Evolutionary conservation across 306 rosid species (phyloP), one percentile per base, ranked within the genome.

Genomic region (Gillenia trifoliata): DNA sequence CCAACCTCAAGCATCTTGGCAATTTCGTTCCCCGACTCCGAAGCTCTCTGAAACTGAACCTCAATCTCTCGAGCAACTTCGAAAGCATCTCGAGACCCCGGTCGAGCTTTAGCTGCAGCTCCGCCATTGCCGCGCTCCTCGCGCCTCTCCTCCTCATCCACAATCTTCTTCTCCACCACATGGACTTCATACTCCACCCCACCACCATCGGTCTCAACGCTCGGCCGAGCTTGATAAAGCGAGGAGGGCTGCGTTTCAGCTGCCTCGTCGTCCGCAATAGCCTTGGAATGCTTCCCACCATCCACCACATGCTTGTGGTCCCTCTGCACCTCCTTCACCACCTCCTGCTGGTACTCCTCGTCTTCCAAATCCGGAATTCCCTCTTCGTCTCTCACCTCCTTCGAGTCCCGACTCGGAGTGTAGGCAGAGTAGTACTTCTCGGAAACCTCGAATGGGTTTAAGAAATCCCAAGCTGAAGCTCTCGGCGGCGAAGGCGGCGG

Each of bases 311-410:
- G 71, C 78, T 88, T 86, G 43, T 78, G 96, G 64, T 85, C 74
- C 23, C 96, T 92, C 47, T 90, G 90, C 8, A 89, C 96, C 71
- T 92, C 77, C 83, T 92, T 92, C 47, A 95, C 98, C 28, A 92
- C 99, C 79, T 92, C 96, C 43, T 79, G 81, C 38, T 77, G 86
- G 79, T 77, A 85, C 74, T 77, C 87, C 78, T 86, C 99, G 12
- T 95, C 98, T 75, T 95, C 99, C 91, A 95, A 88, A 59, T 89
- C 99, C 8, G 99, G 99, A 74, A 95, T 95, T 25, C 98, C 99
- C 79, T 95, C 99, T 33, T 86, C 99, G 49, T 95, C 98, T 54
- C 98, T 83, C 13, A 95, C 84, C 47, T 88, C 98, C 81, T 73
- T 92, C 3, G 89, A 95, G 67, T 92, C 88, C 75, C 91, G 80